phyloP scores from a whole-genome alignment of 768 basidiomycete species.

The Leccinum disarticulatum region DNA sequence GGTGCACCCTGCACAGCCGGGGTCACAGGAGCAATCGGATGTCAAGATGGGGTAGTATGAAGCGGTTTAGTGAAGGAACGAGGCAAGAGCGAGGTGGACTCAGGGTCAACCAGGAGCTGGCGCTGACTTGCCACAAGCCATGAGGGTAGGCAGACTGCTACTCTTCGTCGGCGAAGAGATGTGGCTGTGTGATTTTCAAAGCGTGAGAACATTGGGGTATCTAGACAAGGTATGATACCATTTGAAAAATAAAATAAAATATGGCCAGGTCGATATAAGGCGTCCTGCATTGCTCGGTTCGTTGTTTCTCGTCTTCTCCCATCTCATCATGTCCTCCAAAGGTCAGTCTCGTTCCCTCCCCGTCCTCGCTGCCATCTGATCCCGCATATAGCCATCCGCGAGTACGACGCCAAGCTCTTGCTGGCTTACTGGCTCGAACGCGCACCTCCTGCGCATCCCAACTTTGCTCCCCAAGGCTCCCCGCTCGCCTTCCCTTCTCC shows the following conservation, averaged over 20 bases:
- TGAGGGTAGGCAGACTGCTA: not conserved
- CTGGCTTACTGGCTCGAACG: conserved; percentile 97
- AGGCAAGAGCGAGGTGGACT: conserved; percentile 18
- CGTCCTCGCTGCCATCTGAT: conserved; percentile 5
- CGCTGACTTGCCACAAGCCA: not conserved
- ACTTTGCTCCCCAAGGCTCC: conserved; percentile 46
- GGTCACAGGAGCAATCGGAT: conserved; percentile 1
- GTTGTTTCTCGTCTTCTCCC: conserved; percentile 5
- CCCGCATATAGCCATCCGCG: conserved; percentile 70
- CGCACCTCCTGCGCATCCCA: conserved; percentile 74
- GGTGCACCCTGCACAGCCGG: not conserved
- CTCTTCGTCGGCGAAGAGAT: conserved; percentile 2
- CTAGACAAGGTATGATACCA: conserved; percentile 25
- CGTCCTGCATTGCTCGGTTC: not conserved
- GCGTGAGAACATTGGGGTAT: conserved; percentile 32
- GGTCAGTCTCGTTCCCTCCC: conserved; percentile 16
- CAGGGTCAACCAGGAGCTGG: not conserved
- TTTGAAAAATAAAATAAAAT: conserved; percentile 20
- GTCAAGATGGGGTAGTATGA: conserved; percentile 14
- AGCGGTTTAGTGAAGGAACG: conserved; percentile 1
- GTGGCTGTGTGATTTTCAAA: conserved; percentile 32
- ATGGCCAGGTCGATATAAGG: conserved; percentile 18
- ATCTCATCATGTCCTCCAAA: conserved; percentile 34
- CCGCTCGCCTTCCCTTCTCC: conserved; percentile 58
- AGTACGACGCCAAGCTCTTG: conserved; percentile 98